A percentile compares a stretch with the other conserved stretches of the same genome.
Conservation (phyloP, 1,139 yeast genomes). For the Geotrichum macrosporum region DNA sequence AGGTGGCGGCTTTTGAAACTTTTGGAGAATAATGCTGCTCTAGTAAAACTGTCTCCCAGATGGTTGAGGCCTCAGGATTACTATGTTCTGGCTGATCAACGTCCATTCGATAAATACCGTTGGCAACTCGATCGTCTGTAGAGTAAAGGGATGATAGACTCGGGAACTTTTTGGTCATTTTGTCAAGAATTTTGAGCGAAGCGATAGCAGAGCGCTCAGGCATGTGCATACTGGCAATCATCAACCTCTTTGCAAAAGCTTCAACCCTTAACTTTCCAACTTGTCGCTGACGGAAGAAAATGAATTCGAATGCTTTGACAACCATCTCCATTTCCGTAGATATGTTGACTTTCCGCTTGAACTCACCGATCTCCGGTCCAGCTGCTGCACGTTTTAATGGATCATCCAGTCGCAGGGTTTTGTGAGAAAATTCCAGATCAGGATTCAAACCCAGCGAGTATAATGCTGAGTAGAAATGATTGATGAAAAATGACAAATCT, state of each 20-base stretch:
- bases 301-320: slow-evolving; percentile 68
- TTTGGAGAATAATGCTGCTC: slow-evolving; percentile 78
- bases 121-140: slow-evolving; percentile 81
- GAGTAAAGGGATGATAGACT: slow-evolving; percentile 71
- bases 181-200: slow-evolving; percentile 67
- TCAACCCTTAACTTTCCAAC: slow-evolving; percentile 70
- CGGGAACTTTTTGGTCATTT: slow-evolving; percentile 60
- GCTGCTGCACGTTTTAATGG: slow-evolving; percentile 48
- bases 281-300: slow-evolving; percentile 72
- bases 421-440: slow-evolving; percentile 80
- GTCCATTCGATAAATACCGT: slow-evolving; percentile 67
- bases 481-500: slow-evolving; percentile 53
- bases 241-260: slow-evolving; percentile 78
- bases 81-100: slow-evolving; percentile 66
- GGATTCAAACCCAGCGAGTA: slow-evolving; percentile 70
- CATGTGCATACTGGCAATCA: slow-evolving; percentile 60
- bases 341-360: slow-evolving; percentile 66
- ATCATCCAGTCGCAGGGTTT: slow-evolving; percentile 71
- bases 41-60: slow-evolving; percentile 80
- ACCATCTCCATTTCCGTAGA: slow-evolving; percentile 85
- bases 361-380: slow-evolving; percentile 27
- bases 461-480: slow-evolving; percentile 63
- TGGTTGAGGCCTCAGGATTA: slow-evolving; percentile 80
- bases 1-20: slow-evolving; percentile 53
- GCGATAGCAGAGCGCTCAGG: slow-evolving; percentile 90